phyloP scores from a whole-genome alignment of 352 stramenopile species.

The Detonula confervacea region DNA sequence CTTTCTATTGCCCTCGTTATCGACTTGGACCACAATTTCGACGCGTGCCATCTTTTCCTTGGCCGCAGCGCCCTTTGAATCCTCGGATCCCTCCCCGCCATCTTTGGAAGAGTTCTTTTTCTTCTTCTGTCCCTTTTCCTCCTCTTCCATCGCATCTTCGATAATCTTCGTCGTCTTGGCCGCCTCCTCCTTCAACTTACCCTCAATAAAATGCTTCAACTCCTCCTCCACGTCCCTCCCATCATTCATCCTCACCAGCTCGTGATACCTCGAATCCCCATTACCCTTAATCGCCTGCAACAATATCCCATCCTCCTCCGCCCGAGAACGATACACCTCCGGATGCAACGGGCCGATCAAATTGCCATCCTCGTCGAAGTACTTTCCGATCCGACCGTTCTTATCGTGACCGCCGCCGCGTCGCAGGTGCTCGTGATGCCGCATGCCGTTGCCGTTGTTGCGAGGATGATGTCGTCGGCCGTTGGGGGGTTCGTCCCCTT shows the following conservation, averaged over 20 bases:
- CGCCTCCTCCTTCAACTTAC: slow-evolving; percentile 46
- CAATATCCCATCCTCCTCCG: slow-evolving; percentile 41
- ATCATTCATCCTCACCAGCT: slow-evolving; percentile 69
- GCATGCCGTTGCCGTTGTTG: background rate
- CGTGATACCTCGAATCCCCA: slow-evolving; percentile 54
- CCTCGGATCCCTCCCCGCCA: slow-evolving; percentile 2
- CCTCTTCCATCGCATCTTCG: background rate
- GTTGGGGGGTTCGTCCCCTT: slow-evolving; percentile 72
- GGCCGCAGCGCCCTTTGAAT: background rate
- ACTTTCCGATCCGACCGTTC: no score
- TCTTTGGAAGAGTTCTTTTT: slow-evolving; percentile 1
- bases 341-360: slow-evolving; percentile 16
- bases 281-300: slow-evolving; percentile 14
- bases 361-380: slow-evolving; percentile 41
- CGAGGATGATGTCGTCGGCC: slow-evolving; percentile 25
- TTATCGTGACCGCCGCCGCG: no score
- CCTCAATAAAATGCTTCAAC: slow-evolving; percentile 52
- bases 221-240: slow-evolving; percentile 58
- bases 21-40: background rate
- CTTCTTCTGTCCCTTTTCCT: slow-evolving; percentile 11
- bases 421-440: slow-evolving; percentile 14
- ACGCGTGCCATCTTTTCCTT: background rate
- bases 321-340: slow-evolving; percentile 26
- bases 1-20: slow-evolving; percentile 1
- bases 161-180: slow-evolving; percentile 2